phyloP scores from a whole-genome alignment of 176 grass and related monocot species.

The Tuctoria greenei region DNA sequence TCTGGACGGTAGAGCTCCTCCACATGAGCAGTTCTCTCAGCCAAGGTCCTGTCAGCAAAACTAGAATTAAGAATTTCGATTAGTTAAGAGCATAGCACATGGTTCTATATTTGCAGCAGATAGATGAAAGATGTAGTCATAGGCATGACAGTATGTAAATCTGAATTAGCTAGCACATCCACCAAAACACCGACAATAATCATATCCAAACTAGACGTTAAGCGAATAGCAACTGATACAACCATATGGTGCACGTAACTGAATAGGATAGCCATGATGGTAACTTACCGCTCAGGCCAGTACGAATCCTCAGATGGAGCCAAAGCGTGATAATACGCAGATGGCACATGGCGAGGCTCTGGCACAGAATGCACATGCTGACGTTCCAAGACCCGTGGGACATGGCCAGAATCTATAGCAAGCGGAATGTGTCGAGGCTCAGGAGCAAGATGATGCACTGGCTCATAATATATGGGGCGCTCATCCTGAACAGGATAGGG shows the following conservation, averaged over 20 bases:
- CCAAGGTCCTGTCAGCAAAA: slow-evolving; percentile 37
- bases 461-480: slow-evolving; percentile 37
- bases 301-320: slow-evolving; percentile 46
- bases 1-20: slow-evolving; percentile 37
- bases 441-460: slow-evolving; percentile 7
- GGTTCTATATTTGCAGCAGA: slow-evolving; percentile 10
- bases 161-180: slow-evolving; percentile 4
- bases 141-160: slow-evolving; percentile 19
- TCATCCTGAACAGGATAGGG: slow-evolving; percentile 43
- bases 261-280: slow-evolving; percentile 6
- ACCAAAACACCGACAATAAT: slow-evolving; percentile 1
- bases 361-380: slow-evolving; percentile 33
- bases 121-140: background rate
- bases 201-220: background rate
- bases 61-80: slow-evolving; percentile 41
- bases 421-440: slow-evolving; percentile 36
- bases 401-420: slow-evolving; percentile 16
- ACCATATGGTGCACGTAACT: background rate
- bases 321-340: slow-evolving; percentile 33
- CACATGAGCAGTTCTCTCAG: slow-evolving; percentile 16
- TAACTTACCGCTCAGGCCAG: slow-evolving; percentile 51
- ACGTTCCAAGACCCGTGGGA: slow-evolving; percentile 12
- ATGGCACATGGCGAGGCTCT: slow-evolving; percentile 51
- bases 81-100: background rate
- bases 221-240: background rate